Conservation (phyloP, 148 eudicot species). For the Persicaria tinctoria region DNA sequence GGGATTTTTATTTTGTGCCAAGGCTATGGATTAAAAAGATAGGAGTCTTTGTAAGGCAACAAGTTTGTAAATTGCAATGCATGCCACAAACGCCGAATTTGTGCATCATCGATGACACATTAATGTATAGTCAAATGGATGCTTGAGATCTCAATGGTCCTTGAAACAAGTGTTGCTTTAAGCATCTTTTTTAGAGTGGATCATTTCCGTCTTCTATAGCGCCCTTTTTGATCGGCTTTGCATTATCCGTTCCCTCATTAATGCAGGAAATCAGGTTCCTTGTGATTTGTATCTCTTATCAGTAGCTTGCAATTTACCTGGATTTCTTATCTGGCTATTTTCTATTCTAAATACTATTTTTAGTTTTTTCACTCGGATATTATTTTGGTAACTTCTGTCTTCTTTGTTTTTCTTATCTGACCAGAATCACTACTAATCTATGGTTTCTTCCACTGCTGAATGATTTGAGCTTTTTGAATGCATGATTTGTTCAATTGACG, state of each 20-base stretch:
- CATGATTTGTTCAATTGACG: not conserved
- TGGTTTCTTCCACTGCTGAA: not conserved
- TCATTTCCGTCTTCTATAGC: not conserved
- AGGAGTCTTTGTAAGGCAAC: not conserved
- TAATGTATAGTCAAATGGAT: not conserved
- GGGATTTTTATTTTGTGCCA: not conserved
- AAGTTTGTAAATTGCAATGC: not conserved
- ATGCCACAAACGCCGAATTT: too few species aligned
- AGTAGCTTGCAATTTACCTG: too few species aligned
- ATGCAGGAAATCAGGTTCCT: too few species aligned
- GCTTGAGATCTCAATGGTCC: not conserved
- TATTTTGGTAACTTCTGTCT: too few species aligned
- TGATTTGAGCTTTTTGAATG: not conserved
- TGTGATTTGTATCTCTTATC: too few species aligned
- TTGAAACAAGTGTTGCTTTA: too few species aligned
- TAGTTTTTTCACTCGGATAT: too few species aligned
- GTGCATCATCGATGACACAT: too few species aligned
- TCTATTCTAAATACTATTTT: too few species aligned
- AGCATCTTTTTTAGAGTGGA: not conserved
- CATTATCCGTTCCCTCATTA: too few species aligned
- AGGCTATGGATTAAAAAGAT: not conserved
- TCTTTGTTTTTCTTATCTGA: too few species aligned
- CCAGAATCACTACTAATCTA: not conserved
- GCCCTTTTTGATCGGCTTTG: not conserved
- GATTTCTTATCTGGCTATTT: too few species aligned